phyloP scores from a whole-genome alignment of 371 early-diverging fungal genomes.

The Actinomucor elegans region DNA sequence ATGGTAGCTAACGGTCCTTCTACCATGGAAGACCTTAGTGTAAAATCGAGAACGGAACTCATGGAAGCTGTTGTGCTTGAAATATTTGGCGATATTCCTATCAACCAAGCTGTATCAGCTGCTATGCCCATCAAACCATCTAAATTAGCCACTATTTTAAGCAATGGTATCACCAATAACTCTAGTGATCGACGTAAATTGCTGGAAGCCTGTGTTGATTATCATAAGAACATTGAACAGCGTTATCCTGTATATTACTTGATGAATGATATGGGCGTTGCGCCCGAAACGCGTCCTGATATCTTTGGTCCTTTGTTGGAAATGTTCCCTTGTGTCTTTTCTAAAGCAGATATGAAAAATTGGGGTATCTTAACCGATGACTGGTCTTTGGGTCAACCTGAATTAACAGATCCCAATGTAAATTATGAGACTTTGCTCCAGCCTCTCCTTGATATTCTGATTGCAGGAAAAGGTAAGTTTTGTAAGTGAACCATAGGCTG shows the following conservation, averaged over 20 bases:
- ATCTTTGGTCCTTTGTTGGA: constrained; percentile 36
- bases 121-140: constrained; percentile 34
- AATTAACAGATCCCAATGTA: constrained; percentile 14
- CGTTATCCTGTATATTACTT: constrained; percentile 44
- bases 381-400: constrained; percentile 22
- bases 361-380: constrained; percentile 26
- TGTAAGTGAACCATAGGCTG: not conserved
- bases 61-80: constrained; percentile 42
- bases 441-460: constrained; percentile 39
- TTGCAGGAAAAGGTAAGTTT: constrained; percentile 41
- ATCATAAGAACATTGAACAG: constrained; percentile 29
- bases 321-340: constrained; percentile 41
- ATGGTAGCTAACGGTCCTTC: not conserved
- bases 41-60: constrained; percentile 19
- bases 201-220: constrained; percentile 41
- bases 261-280: constrained; percentile 29
- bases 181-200: constrained; percentile 20
- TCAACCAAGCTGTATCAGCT: constrained; percentile 46
- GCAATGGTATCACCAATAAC: not conserved
- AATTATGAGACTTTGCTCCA: constrained; percentile 32
- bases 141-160: constrained; percentile 18
- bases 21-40: constrained; percentile 17
- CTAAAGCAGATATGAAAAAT: constrained; percentile 32
- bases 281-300: constrained; percentile 34
- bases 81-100: constrained; percentile 49